Base-by-base conservation (phyloP, 1,284 basidiomycete genomes). In the Flammula alnicola region DNA sequence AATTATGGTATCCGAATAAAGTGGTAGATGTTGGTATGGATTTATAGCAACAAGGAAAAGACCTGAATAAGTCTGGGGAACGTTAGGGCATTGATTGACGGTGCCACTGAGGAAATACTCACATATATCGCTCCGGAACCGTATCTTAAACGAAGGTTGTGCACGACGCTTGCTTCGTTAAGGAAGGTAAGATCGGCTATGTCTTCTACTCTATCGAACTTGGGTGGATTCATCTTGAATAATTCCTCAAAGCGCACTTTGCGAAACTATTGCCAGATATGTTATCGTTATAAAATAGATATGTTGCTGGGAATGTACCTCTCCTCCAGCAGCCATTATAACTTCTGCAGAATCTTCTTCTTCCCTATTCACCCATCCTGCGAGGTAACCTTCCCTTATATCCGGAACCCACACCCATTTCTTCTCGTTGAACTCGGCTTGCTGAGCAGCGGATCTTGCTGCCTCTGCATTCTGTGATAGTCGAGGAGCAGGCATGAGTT, bases 31-130 rank as follows among this genome's bases (percentile, higher is more conserved):
- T 68, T 94, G 93, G 72, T 99, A 99, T 5, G 97, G 97, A 70
- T 99, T 99, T 63, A 99, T 90, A 8, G 97, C 97, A 50, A 99
- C 97, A 66, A 99, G 81, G 79, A 99, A 99, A 63, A 96, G 80
- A 32, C 94, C 94, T 23, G 94, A 96, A 73, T 95, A 96, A 33
- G 95, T 97, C 92, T 95, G 36, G 6, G 19, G 33, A 12, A 46
- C 16, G 45, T 44, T 12, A 47, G 31, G 5, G 25, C 9, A 22
- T 11, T 23, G 42, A 37, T 11, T 12, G 25, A 16, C 11, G 6
- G 9, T 5, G 12, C 5, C 11, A 19, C 27, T 38, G 51, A 50
- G n/a, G n/a, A 52, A 14, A 29, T 3, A 83, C 93, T 72, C 68
- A 97, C 95, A 72, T 99, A 99, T 61, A 99, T 98, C 50, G 90